Percentiles rank a stretch among this genome's conserved stretches.
These are phyloP conservation scores for Agrocybe chaxingu DNA, from an alignment of 768 basidiomycete genomes.

Conservation along the genomic window DNA sequence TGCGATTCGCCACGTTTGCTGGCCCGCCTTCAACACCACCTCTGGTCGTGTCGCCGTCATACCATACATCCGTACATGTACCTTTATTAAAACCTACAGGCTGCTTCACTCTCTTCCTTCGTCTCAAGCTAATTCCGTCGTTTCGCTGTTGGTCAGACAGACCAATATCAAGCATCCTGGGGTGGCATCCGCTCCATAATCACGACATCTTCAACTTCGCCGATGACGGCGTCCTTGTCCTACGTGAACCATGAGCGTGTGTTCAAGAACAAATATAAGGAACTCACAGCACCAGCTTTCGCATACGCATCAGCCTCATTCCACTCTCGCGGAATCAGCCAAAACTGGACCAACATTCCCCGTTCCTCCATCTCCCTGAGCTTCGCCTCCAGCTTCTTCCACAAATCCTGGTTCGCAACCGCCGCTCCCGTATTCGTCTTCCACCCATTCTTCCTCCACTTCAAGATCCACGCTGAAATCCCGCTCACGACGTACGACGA, in stretches of 20 bases:
- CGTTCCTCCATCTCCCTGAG: neutral
- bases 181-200: neutral
- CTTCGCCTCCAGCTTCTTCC: neutral
- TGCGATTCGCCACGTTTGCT: too few relatives aligned
- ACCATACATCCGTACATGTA: too few relatives aligned
- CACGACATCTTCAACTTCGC: neutral
- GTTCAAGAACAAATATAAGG: neutral
- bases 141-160: too few relatives aligned
- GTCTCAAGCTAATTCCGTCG: too few relatives aligned
- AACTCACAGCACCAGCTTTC: conserved; percentile 2
- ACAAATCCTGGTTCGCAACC: conserved; percentile 3
- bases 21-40: too few relatives aligned
- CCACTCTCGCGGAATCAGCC: conserved; percentile 7
- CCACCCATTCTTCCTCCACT: conserved; percentile 2
- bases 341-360: conserved; percentile 3
- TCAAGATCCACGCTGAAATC: neutral
- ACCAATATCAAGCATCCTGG: neutral
- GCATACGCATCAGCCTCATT: conserved; percentile 8
- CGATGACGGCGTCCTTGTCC: neutral
- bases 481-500: conserved; percentile 9
- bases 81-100: too few relatives aligned
- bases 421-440: neutral
- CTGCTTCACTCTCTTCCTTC: too few relatives aligned
- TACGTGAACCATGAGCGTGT: neutral
- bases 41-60: too few relatives aligned